These are phyloP conservation scores for Discostella stelligera DNA, from an alignment of 352 stramenopile species.

Conservation along the genomic window DNA sequence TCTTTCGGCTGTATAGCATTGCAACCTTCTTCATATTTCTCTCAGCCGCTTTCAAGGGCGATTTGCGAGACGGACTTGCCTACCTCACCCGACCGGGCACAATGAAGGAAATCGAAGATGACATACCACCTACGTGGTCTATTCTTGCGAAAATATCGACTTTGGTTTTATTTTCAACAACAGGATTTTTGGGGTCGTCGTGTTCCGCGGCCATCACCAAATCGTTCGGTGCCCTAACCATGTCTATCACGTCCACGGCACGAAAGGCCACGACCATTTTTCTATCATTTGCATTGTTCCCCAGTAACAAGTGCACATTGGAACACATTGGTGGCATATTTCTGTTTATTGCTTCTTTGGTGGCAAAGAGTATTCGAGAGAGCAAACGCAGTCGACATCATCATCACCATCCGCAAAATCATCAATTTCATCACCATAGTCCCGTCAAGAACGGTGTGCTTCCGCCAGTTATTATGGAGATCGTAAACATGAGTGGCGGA, in stretches of 20 bases:
- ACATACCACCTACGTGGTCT: conserved; percentile 64
- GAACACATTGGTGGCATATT: conserved; percentile 78
- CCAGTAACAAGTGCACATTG: conserved; percentile 72
- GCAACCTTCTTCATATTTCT: conserved; percentile 69
- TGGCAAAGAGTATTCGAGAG: conserved; percentile 61
- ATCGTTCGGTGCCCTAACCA: conserved; percentile 82
- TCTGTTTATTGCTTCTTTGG: conserved; percentile 74
- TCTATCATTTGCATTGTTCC: conserved; percentile 81
- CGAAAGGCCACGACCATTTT: conserved; percentile 82
- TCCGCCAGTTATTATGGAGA: neutral
- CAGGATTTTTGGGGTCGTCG: conserved; percentile 75
- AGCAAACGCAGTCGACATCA: conserved; percentile 32
- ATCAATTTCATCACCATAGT: conserved; percentile 1
- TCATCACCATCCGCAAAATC: conserved; percentile 5
- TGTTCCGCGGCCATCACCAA: conserved; percentile 82
- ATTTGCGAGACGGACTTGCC: conserved; percentile 63
- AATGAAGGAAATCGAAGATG: conserved; percentile 68
- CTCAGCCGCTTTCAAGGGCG: conserved; percentile 61
- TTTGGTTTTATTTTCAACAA: conserved; percentile 71
- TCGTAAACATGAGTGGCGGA: neutral
- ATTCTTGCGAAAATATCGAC: conserved; percentile 59
- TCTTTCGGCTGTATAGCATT: conserved; percentile 79
- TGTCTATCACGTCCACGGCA: conserved; percentile 80
- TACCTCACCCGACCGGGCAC: conserved; percentile 70
- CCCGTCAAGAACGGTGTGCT: neutral